Evolutionary conservation across 2,329 filamentous ascomycete genomes (phyloP), one percentile per base, ranked within the genome.

Genomic region (Colletotrichum tofieldiae): DNA sequence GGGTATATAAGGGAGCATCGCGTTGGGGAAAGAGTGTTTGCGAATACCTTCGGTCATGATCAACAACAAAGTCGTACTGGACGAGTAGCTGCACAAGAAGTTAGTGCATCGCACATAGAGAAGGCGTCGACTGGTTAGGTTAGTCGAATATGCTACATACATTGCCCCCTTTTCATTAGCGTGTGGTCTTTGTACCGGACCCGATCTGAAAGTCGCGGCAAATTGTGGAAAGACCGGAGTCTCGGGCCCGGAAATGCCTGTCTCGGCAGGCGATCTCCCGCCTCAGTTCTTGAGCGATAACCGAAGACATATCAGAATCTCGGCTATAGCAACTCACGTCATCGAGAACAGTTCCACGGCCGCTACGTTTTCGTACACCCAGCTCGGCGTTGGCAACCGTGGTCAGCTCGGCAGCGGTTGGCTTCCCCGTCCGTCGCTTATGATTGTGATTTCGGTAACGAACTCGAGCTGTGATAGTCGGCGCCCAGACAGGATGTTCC

Each of bases 1-100:
- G 85, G 82, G 78, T 75, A 39, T 89, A 89, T 77, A 90, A 89
- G 75, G 84, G 85, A 1, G 83, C 81, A 0, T 78, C 83, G 47
- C 80, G 84, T 11, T 88, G 87, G 87, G 85, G 85, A 0, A 83
- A 82, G 75, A 78, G 79, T 11, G 83, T 87, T 0, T 85, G 84
- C 74, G 81, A 83, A 51, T 89, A 85, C 77, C 73, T 89, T 70
- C 79, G 86, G 39, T 78, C 78, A 5, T 69, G 29, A 32, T 4
- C 23, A 35, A 20, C 11, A 11, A 26, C 12, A 14, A 18, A n/a
- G 29, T 20, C 9, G 37, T 39, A 9, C n/a, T 2, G 3, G 20
- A 51, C 12, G 45, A 16, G 16, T 29, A 29, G 16, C 26, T 32
- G 26, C 23, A 29, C 2, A 14, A 23, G 16, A 18, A 2, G 5